Conservation (phyloP, 148 eudicot genomes). For the Euryodendron excelsum region DNA sequence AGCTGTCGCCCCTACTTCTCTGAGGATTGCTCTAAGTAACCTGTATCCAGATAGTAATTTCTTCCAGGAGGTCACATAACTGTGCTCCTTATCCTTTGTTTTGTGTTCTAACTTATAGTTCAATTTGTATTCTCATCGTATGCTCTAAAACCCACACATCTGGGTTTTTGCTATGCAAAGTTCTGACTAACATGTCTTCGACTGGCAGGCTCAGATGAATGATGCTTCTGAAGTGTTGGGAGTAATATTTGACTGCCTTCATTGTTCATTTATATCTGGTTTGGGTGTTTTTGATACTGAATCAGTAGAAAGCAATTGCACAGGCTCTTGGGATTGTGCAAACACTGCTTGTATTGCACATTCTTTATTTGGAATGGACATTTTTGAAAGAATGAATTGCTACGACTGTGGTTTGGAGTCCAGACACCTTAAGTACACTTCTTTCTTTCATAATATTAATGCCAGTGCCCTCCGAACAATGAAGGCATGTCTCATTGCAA, state of each 20-base stretch:
- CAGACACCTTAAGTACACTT: conserved; percentile 78
- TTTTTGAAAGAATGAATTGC: conserved; percentile 83
- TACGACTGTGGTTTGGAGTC: conserved; percentile 77
- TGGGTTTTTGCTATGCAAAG: neutral
- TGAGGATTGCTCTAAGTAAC: conserved; percentile 93
- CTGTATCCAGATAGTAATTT: conserved; percentile 82
- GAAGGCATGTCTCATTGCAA: conserved; percentile 58
- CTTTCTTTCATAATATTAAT: conserved; percentile 88
- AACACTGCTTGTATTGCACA: conserved; percentile 80
- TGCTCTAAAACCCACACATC: neutral
- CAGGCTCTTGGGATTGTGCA: conserved; percentile 75
- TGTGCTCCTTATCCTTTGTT: neutral
- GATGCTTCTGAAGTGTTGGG: conserved; percentile 97
- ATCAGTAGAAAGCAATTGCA: conserved; percentile 51
- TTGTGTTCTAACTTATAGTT: neutral
- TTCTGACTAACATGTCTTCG: neutral
- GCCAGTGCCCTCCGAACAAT: conserved; percentile 92
- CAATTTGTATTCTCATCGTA: neutral
- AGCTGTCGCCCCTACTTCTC: conserved; percentile 76
- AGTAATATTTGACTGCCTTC: conserved; percentile 86
- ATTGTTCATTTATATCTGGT: conserved; percentile 55
- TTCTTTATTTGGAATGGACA: conserved; percentile 83
- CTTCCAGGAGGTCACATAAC: conserved; percentile 75
- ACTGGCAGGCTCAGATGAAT: conserved; percentile 87
- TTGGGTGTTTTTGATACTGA: conserved; percentile 48